phyloP scores from a whole-genome alignment of 2,329 filamentous ascomycete genomes.

The Trichoderma sp. region DNA sequence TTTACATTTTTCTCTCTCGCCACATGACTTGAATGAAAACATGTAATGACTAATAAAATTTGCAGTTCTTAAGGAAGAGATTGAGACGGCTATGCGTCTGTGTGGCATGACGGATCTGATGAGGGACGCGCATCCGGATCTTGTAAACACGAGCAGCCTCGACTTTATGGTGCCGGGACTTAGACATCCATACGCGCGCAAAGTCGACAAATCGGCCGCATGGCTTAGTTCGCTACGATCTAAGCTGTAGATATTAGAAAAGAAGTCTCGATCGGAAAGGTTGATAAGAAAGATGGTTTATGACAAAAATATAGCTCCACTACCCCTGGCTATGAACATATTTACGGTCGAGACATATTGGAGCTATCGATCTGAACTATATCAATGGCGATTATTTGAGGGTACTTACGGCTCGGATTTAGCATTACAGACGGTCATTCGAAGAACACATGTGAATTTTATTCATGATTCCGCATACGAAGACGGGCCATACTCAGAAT shows the following conservation, averaged over 20 bases:
- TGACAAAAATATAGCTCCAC: not conserved
- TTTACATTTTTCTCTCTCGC: too few species aligned
- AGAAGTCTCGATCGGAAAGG: not conserved
- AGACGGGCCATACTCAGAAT: too few species aligned
- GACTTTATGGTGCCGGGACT: constrained; percentile 19
- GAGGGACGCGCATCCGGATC: constrained; percentile 20
- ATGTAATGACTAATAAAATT: not conserved
- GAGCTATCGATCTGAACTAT: not conserved
- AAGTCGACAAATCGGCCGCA: constrained; percentile 5
- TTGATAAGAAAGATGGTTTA: not conserved
- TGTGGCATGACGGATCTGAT: constrained; percentile 25
- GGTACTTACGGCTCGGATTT: not conserved
- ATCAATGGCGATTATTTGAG: not conserved
- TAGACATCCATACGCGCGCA: constrained; percentile 15
- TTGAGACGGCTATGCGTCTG: constrained; percentile 20
- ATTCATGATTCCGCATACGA: too few species aligned
- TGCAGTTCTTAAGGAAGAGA: constrained; percentile 20
- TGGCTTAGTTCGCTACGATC: constrained; percentile 15
- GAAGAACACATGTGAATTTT: too few species aligned
- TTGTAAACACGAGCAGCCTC: constrained; percentile 16
- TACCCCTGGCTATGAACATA: not conserved
- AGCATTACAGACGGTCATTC: not conserved
- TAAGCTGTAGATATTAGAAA: not conserved
- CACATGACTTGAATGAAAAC: too few species aligned
- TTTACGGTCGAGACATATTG: not conserved